Base-by-base conservation (phyloP, 2,329 filamentous ascomycete species). In the Calonectria pteridis region DNA sequence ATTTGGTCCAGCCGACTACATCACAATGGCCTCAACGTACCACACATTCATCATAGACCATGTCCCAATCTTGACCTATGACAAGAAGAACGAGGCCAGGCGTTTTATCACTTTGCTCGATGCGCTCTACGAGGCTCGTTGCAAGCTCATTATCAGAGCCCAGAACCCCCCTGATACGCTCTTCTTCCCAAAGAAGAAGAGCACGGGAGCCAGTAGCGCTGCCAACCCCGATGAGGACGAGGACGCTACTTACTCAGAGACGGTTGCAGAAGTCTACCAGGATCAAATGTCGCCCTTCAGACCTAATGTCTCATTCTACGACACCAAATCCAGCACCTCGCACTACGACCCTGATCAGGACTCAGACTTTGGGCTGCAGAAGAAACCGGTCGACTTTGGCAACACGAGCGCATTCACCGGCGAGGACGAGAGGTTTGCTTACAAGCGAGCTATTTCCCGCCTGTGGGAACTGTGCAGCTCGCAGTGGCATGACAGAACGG, bases 1-100 rank as follows among this genome's bases (percentile, higher is more conserved):
- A 2, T 91, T 95, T 55, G 94, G 94, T 0, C 94, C 94, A 1
- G 94, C 94, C 33, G 94, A 97, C 85, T 97, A 96, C 84, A 94
- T 96, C 69, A 94, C 93, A 1, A 90, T 97, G 82, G 94, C 94
- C 1, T 95, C 94, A 1, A 93, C 90, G 20, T 96, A 93, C 82
- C 94, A 96, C 83, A 96, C 94, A 0, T 89, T 96, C 74, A 91
- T 96, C 80, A 86, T 96, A 59, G 93, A 93, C 77, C 85, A 91
- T 26, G 88, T 96, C 1, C 94, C 94, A 0, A 82, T 93, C 20
- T 85, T 97, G 16, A 92, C 90, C 0, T 83, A 93, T 2, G 84
- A 91, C 1, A 92, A 93, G 82, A 96, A 95, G 84, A 96, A 96
- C 82, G 94, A 96, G 84, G 94, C 94, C 1, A 88, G 94, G 6